A percentile compares a stretch with the other conserved stretches of the same genome.
phyloP scores from a whole-genome alignment of 768 basidiomycete genomes.

The Leccinum sublutescens region DNA sequence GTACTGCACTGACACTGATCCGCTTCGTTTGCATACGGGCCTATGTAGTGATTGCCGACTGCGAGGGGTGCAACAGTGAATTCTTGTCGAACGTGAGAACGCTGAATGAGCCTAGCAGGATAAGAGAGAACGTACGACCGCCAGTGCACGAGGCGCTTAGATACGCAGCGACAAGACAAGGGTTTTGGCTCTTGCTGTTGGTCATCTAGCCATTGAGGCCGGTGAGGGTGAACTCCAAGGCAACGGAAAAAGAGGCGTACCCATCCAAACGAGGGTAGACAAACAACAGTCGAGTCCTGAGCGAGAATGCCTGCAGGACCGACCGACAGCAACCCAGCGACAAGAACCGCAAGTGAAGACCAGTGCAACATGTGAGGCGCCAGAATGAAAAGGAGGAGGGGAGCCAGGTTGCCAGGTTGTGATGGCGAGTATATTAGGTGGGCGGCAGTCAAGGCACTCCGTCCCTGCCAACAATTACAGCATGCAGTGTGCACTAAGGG shows the following conservation, averaged over 20 bases:
- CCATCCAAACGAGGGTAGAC: constrained; percentile 26
- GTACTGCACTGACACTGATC: constrained; percentile 53
- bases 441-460: no score
- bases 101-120: constrained; percentile 5
- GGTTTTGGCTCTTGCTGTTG: constrained; percentile 48
- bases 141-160: constrained; percentile 42
- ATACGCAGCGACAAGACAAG: constrained; percentile 45
- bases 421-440: no score
- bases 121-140: constrained; percentile 36
- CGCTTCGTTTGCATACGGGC: constrained; percentile 32
- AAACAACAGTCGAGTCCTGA: constrained; percentile 24
- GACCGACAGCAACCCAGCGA: constrained; percentile 13
- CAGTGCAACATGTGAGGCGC: constrained; percentile 1
- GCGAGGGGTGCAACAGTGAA: constrained; percentile 41
- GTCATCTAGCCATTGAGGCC: constrained; percentile 21
- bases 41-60: constrained; percentile 23
- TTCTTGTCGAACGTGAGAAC: constrained; percentile 29
- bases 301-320: constrained; percentile 19
- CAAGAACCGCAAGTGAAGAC: constrained; percentile 20
- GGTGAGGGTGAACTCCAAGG: background rate
- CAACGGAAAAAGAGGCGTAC: constrained; percentile 13
- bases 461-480: constrained; percentile 3
- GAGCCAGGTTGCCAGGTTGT: no score
- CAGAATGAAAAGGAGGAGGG: constrained; percentile 4
- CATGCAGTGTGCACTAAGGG: background rate